phyloP scores from a whole-genome alignment of 148 eudicot genomes.

The Rhododendron ovatum region DNA sequence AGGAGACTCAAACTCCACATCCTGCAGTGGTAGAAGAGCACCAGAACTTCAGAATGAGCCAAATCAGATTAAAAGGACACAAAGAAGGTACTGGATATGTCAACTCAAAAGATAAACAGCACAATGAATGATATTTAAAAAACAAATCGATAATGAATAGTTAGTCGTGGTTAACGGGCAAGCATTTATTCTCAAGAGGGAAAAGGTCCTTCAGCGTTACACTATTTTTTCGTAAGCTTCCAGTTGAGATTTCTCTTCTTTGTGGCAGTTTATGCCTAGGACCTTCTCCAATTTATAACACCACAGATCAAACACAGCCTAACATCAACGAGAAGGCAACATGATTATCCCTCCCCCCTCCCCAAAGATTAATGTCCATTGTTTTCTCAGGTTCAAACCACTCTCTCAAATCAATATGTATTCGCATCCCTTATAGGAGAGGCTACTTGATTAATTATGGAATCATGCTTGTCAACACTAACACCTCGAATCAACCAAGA shows the following conservation, averaged over 20 bases:
- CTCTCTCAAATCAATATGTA: not conserved
- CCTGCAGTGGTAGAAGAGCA: slow-evolving; percentile 28
- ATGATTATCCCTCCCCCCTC: not conserved
- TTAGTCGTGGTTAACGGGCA: not conserved
- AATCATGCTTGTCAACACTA: not conserved
- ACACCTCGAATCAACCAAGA: not conserved
- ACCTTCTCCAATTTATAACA: not conserved
- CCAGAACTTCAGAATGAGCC: not conserved
- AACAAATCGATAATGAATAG: too few species aligned
- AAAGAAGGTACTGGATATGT: not conserved
- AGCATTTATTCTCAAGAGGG: not conserved
- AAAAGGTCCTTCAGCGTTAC: not conserved
- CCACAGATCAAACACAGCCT: not conserved
- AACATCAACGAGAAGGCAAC: not conserved
- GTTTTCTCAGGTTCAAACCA: not conserved
- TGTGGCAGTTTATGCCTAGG: not conserved
- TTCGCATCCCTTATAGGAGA: not conserved
- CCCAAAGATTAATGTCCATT: not conserved
- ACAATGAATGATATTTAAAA: not conserved
- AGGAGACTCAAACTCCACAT: slow-evolving; percentile 51
- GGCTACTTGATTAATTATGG: not conserved
- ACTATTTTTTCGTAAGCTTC: not conserved
- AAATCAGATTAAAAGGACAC: not conserved
- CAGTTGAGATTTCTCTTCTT: not conserved
- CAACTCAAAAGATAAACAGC: not conserved